phyloP scores from a whole-genome alignment of 805 yeast genomes.

The Sugiyamaella marilandica region DNA sequence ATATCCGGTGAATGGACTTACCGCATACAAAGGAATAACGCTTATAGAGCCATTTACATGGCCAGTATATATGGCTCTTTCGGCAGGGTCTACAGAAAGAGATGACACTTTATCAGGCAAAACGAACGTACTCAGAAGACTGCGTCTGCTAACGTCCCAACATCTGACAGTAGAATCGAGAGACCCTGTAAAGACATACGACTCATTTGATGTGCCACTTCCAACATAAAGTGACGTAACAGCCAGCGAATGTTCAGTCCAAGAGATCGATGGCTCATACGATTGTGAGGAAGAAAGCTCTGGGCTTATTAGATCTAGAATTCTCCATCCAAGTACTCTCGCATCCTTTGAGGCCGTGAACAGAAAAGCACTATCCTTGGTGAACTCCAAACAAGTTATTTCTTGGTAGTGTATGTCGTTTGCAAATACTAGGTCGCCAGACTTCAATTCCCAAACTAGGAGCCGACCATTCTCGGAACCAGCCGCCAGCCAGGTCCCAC shows the following conservation, averaged over 20 bases:
- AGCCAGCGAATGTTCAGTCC: conserved; percentile 41
- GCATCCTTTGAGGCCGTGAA: conserved; percentile 81
- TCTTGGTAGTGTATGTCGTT: conserved; percentile 83
- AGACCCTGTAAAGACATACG: conserved; percentile 64
- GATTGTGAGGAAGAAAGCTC: conserved; percentile 30
- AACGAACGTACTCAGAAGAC: conserved; percentile 66
- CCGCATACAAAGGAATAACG: conserved; percentile 46
- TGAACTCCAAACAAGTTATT: conserved; percentile 54
- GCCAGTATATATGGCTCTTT: conserved; percentile 69
- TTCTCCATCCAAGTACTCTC: conserved; percentile 68
- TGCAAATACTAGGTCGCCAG: conserved; percentile 69
- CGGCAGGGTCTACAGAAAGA: conserved; percentile 71
- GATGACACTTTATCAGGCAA: conserved; percentile 53
- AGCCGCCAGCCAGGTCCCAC: conserved; percentile 50
- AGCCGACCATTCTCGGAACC: conserved; percentile 73
- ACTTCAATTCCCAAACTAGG: conserved; percentile 77
- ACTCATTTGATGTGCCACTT: conserved; percentile 53
- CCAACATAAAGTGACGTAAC: conserved; percentile 46
- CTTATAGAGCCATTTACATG: conserved; percentile 57
- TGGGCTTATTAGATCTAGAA: conserved; percentile 50
- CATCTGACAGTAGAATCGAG: conserved; percentile 70
- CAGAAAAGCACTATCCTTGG: conserved; percentile 59
- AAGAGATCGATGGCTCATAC: conserved; percentile 23
- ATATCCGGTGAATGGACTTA: conserved; percentile 33
- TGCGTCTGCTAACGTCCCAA: conserved; percentile 48